Conservation (phyloP, 2,329 filamentous ascomycete genomes). For the Fusarium sp. region DNA sequence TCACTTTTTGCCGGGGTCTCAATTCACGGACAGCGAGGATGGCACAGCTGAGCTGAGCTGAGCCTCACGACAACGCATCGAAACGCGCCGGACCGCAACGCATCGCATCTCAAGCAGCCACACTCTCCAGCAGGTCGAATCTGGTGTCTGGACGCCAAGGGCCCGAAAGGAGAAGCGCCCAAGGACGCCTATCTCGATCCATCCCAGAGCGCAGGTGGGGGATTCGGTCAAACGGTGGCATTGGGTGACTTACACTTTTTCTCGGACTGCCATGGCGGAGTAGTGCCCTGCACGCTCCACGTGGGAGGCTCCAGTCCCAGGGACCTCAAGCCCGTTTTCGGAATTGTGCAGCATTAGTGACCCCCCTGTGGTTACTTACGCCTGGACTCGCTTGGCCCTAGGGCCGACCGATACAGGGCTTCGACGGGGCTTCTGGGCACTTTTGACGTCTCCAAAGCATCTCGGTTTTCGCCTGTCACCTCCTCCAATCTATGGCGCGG, state of each 20-base stretch:
- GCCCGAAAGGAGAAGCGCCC: slow-evolving; percentile 2
- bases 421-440: slow-evolving; percentile 24
- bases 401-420: slow-evolving; percentile 22
- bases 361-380: slow-evolving; percentile 24
- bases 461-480: slow-evolving; percentile 12
- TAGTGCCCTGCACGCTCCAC: slow-evolving; percentile 48
- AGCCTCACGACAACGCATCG: slow-evolving; percentile 21
- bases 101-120: not conserved
- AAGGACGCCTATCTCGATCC: slow-evolving; percentile 24
- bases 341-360: slow-evolving; percentile 45
- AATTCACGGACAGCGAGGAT: not conserved
- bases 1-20: slow-evolving; percentile 28
- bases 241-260: slow-evolving; percentile 42
- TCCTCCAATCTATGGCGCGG: slow-evolving; percentile 31
- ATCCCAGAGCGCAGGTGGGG: slow-evolving; percentile 22
- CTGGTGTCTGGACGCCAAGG: slow-evolving; percentile 10
- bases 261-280: slow-evolving; percentile 40
- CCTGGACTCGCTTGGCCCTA: slow-evolving; percentile 32
- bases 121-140: slow-evolving; percentile 4
- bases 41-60: slow-evolving; percentile 22
- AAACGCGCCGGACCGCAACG: slow-evolving; percentile 16
- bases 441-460: slow-evolving; percentile 23
- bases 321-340: slow-evolving; percentile 38
- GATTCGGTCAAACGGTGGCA: slow-evolving; percentile 39
- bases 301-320: slow-evolving; percentile 45